Evolutionary conservation across 2,329 filamentous ascomycete species (phyloP).

Genomic region (Chaetomium sp.): DNA sequence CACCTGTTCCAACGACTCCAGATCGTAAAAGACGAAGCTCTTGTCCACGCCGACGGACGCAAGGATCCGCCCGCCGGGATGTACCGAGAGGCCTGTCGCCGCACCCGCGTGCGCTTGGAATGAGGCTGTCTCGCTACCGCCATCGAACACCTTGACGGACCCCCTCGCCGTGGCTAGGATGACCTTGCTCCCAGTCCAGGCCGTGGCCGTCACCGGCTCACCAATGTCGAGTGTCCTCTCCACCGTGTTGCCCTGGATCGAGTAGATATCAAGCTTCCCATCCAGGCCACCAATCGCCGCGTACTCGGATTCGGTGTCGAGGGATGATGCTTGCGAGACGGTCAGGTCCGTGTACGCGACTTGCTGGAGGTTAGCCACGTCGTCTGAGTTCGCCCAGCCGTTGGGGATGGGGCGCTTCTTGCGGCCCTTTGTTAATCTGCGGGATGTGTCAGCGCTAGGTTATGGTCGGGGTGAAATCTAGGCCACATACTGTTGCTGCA

Average conservation of each 20-base stretch:
- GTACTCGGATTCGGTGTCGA: conserved; percentile 60
- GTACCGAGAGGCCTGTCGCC: conserved; percentile 74
- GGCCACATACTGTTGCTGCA: conserved; percentile 74
- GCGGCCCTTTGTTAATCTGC: conserved; percentile 80
- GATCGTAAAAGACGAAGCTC: conserved; percentile 87
- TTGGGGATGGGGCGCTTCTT: conserved; percentile 86
- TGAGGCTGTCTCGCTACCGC: conserved; percentile 67
- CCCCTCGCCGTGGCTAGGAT: conserved; percentile 76
- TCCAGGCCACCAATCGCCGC: conserved; percentile 75
- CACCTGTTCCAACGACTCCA: conserved; percentile 66
- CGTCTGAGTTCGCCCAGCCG: conserved; percentile 78
- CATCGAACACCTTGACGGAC: conserved; percentile 76
- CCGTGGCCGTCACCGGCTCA: conserved; percentile 66
- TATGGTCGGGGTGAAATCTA: too few species aligned
- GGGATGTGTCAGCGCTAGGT: conserved; percentile 26
- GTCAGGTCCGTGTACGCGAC: conserved; percentile 50
- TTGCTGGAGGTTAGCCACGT: conserved; percentile 57
- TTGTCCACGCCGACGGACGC: conserved; percentile 90
- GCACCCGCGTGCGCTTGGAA: conserved; percentile 83
- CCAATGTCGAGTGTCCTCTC: conserved; percentile 67
- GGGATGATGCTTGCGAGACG: conserved; percentile 52
- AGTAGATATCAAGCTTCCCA: conserved; percentile 75
- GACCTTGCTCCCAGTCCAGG: conserved; percentile 69
- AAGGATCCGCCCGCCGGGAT: conserved; percentile 80
- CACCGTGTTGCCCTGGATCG: conserved; percentile 66